Conservation (phyloP, 2,329 filamentous ascomycete genomes). For the Sclerotinia trifoliorum region DNA sequence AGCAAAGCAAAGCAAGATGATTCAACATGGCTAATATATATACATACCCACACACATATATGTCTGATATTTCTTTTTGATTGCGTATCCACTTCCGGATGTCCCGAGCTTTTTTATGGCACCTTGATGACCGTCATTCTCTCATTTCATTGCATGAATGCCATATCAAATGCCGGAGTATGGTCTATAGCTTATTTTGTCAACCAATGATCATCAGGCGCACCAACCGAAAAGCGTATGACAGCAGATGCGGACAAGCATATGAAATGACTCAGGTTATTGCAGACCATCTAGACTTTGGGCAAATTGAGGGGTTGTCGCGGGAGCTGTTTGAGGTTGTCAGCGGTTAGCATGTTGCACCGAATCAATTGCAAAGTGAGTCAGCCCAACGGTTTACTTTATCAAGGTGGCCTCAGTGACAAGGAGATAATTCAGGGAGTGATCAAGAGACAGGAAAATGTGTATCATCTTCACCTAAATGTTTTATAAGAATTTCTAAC, state of each 20-base stretch:
- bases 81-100: constrained; percentile 22
- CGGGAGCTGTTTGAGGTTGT: constrained; percentile 10
- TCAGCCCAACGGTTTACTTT: constrained; percentile 12
- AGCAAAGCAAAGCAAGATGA: not conserved
- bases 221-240: constrained; percentile 17
- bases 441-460: not conserved
- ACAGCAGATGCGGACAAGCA: constrained; percentile 20
- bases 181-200: constrained; percentile 5
- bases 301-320: constrained; percentile 7
- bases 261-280: constrained; percentile 22
- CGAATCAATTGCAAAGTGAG: not conserved
- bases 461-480: not conserved
- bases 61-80: constrained; percentile 1
- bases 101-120: constrained; percentile 22
- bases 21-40: not conserved
- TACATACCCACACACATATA: not conserved
- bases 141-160: constrained; percentile 17
- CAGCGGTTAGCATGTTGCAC: constrained; percentile 11
- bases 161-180: constrained; percentile 17
- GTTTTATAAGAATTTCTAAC: not conserved
- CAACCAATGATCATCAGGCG: constrained; percentile 22
- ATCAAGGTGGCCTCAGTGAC: not conserved
- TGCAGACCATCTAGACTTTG: constrained; percentile 11
- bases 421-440: not conserved
- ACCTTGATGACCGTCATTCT: constrained; percentile 15